A percentile compares a stretch with the other conserved stretches of the same genome.
Evolutionary conservation across 305 asterid species (phyloP).

Genomic region (Fraxinus albicans): DNA sequence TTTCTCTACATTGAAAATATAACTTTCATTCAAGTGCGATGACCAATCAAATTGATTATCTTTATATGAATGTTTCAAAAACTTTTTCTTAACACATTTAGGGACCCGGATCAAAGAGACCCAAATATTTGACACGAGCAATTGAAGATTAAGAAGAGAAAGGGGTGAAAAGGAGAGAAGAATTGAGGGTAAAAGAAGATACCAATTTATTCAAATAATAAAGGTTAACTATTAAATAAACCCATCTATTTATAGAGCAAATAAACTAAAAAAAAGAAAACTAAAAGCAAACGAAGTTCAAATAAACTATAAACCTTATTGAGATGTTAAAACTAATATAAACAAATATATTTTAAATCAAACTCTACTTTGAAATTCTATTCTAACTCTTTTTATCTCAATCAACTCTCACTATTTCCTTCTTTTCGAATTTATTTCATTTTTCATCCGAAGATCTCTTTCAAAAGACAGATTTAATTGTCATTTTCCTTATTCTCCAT

Average conservation of each 20-base stretch:
- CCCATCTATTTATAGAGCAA: neutral
- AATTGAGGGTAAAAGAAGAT: neutral
- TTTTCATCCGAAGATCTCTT: neutral
- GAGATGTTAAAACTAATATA: too few relatives aligned
- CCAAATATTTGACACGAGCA: neutral
- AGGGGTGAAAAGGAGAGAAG: neutral
- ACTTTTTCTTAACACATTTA: neutral
- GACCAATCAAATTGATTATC: neutral
- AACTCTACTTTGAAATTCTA: neutral
- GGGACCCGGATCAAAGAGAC: neutral
- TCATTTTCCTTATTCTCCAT: slow-evolving; percentile 7
- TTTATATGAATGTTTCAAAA: neutral
- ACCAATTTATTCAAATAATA: too few relatives aligned
- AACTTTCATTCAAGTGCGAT: neutral
- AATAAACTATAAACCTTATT: neutral
- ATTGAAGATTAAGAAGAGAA: neutral
- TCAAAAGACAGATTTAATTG: neutral
- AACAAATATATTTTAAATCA: too few relatives aligned
- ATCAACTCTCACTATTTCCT: neutral
- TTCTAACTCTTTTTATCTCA: neutral
- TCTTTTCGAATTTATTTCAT: slow-evolving; percentile 1
- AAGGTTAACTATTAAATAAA: neutral
- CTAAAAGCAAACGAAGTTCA: neutral
- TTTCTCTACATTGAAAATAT: neutral
- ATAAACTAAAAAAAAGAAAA: too few relatives aligned